Evolutionary conservation across 352 stramenopile species (phyloP).

Genomic region (Pythium plurisporium): DNA sequence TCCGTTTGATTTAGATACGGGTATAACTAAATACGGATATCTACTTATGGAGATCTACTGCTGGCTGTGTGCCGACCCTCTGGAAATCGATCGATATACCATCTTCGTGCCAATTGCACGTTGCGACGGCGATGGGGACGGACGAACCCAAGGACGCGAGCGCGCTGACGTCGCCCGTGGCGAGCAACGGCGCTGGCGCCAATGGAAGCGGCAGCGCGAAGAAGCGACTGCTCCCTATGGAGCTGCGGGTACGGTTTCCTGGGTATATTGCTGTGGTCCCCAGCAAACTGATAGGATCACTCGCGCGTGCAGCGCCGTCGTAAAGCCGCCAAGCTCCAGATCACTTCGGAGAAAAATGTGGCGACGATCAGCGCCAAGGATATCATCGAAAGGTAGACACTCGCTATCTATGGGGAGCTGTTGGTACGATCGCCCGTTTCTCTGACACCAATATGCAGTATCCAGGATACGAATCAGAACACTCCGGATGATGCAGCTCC

Average conservation of each 20-base stretch:
- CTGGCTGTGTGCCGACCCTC: too few species aligned
- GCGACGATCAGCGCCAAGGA: slow-evolving; percentile 19
- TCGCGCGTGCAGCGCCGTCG: slow-evolving; percentile 41
- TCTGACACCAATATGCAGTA: background rate
- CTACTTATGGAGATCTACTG: too few species aligned
- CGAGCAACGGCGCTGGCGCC: background rate
- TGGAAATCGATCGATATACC: too few species aligned
- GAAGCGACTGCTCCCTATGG: slow-evolving; percentile 67
- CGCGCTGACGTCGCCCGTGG: background rate
- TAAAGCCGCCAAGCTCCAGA: slow-evolving; percentile 52
- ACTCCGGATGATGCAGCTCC: background rate
- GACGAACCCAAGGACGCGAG: background rate
- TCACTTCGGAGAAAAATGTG: slow-evolving; percentile 19
- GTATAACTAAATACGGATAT: slow-evolving; percentile 7
- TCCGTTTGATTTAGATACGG: background rate
- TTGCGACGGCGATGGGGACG: background rate
- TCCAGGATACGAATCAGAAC: background rate
- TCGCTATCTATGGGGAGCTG: background rate
- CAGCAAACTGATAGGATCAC: background rate
- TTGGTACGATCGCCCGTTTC: too few species aligned
- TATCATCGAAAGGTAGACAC: slow-evolving; percentile 16
- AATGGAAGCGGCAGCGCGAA: slow-evolving; percentile 26
- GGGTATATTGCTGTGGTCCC: background rate
- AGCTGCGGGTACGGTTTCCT: slow-evolving; percentile 46
- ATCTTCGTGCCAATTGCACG: too few species aligned